These are phyloP conservation scores for Lentinula boryana DNA, from an alignment of 768 basidiomycete species.

Conservation along the genomic window DNA sequence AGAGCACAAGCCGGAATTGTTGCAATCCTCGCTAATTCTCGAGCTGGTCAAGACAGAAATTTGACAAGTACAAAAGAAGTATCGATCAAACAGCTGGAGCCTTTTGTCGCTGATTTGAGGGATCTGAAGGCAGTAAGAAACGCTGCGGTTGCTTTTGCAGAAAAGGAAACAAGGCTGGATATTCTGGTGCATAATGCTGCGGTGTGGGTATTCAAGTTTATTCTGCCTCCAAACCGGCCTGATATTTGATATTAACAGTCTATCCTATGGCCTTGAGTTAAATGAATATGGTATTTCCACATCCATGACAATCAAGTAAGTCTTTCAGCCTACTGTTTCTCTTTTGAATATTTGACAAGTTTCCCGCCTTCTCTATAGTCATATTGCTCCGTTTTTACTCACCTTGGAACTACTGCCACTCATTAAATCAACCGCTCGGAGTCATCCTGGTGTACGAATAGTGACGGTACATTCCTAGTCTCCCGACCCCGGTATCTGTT, in stretches of 20 bases:
- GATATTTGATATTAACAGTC: not conserved
- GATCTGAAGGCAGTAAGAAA: not conserved
- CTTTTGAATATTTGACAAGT: no score
- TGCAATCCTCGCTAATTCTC: not conserved
- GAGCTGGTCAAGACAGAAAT: not conserved
- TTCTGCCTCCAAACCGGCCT: not conserved
- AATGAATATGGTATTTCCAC: conserved; percentile 1
- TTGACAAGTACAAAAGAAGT: not conserved
- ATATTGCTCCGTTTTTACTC: conserved; percentile 5
- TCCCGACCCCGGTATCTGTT: not conserved
- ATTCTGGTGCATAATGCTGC: not conserved
- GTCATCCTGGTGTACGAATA: conserved; percentile 5
- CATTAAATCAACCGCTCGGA: conserved; percentile 2
- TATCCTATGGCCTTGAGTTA: not conserved
- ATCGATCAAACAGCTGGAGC: not conserved
- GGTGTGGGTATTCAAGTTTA: not conserved
- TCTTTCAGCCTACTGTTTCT: not conserved
- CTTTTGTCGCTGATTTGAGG: conserved; percentile 1
- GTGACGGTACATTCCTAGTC: not conserved
- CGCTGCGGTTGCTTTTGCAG: not conserved
- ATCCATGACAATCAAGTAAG: not conserved
- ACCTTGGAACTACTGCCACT: conserved; percentile 7
- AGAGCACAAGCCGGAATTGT: not conserved
- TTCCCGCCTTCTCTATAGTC: not conserved
- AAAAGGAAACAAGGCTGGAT: not conserved